A percentile compares a stretch with the other conserved stretches of the same genome.
These are phyloP conservation scores for Backusella sp. DNA, from an alignment of 192 early-diverging fungal genomes.

Conservation along the genomic window DNA sequence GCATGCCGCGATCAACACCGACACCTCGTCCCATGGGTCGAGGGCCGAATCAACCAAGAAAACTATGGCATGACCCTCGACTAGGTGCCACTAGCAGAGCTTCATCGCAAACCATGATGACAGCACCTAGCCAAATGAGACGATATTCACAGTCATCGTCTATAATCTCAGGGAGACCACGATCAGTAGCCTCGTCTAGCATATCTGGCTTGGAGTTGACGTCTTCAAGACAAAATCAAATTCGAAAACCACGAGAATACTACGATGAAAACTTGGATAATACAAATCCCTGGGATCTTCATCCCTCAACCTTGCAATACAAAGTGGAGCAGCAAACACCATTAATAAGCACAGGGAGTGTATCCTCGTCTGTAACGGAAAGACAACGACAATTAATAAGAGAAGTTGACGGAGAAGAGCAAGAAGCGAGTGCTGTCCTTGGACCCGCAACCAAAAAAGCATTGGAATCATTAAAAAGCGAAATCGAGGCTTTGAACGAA, in stretches of 20 bases:
- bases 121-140: constrained; percentile 1
- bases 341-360: neutral
- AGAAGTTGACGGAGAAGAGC: neutral
- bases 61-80: neutral
- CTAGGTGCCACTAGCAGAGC: neutral
- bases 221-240: neutral
- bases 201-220: neutral
- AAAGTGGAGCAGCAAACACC: neutral
- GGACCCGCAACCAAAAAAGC: constrained; percentile 35
- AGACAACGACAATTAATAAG: neutral
- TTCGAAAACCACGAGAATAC: neutral
- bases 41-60: neutral
- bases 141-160: neutral
- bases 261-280: constrained; percentile 17
- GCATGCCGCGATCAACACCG: neutral
- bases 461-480: constrained; percentile 33
- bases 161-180: neutral
- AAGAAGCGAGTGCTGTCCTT: constrained; percentile 18
- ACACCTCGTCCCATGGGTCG: neutral
- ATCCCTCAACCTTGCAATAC: constrained; percentile 3
- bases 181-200: neutral
- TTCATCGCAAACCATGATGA: neutral
- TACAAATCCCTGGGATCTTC: constrained; percentile 27
- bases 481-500: constrained; percentile 36
- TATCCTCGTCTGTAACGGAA: constrained; percentile 18